Percentiles rank a stretch among this genome's conserved stretches.
These are phyloP conservation scores for Fulvia fulva DNA, from an alignment of 2,329 filamentous ascomycete species.

Conservation along the genomic window DNA sequence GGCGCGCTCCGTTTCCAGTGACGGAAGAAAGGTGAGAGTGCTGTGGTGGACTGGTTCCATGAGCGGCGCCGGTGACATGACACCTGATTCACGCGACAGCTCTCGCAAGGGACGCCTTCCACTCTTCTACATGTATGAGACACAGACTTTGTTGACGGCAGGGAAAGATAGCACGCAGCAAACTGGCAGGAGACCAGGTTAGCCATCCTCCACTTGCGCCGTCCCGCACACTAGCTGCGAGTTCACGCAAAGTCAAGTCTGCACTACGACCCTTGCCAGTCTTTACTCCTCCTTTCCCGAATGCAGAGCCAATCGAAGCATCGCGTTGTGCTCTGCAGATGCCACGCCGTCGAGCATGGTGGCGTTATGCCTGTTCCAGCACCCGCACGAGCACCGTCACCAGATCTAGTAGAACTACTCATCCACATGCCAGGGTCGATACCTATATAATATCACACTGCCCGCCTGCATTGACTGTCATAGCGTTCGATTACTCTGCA, in stretches of 20 bases:
- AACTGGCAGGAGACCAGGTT: slow-evolving; percentile 4
- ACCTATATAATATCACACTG: background rate
- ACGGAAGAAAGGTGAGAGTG: background rate
- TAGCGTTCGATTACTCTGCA: background rate
- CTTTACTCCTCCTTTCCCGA: background rate
- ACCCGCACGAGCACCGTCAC: background rate
- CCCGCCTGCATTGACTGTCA: background rate
- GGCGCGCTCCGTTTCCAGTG: slow-evolving; percentile 1
- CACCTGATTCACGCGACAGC: slow-evolving; percentile 8
- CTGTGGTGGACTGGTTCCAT: slow-evolving; percentile 14
- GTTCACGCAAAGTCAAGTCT: slow-evolving; percentile 1
- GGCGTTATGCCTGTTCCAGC: background rate
- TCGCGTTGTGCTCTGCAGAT: background rate
- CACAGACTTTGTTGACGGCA: background rate
- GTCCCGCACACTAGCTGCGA: background rate
- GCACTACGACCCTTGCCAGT: slow-evolving; percentile 4
- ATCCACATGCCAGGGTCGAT: background rate
- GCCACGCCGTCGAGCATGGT: background rate
- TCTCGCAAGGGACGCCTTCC: slow-evolving; percentile 1
- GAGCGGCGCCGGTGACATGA: slow-evolving; percentile 15
- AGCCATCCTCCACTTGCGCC: slow-evolving; percentile 3
- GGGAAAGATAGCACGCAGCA: slow-evolving; percentile 4
- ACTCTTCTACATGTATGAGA: background rate
- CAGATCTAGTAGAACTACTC: background rate
- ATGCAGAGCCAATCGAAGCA: background rate